A percentile compares a stretch with the other conserved stretches of the same genome.
Conservation (phyloP, 2,329 filamentous ascomycete genomes). For the Xylariaceae sp. region DNA sequence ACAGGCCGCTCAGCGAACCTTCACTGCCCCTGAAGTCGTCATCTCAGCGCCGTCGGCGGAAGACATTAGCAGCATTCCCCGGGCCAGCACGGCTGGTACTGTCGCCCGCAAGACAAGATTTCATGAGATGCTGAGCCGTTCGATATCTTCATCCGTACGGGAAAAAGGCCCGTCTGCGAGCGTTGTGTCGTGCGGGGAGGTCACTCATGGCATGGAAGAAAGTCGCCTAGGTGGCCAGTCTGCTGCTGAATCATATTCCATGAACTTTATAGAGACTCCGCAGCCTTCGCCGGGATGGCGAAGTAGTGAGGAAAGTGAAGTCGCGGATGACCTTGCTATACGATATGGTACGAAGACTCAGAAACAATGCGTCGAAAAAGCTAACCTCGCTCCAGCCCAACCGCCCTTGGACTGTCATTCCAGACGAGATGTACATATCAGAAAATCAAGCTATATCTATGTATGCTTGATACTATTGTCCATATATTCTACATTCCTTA, state of each 20-base stretch:
- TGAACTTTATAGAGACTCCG: slow-evolving; percentile 12
- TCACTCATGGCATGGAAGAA: not conserved
- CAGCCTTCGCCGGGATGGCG: slow-evolving; percentile 5
- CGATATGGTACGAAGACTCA: slow-evolving; percentile 15
- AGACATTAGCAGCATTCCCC: not conserved
- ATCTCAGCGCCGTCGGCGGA: not conserved
- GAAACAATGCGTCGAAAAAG: not conserved
- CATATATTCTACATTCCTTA: slow-evolving; percentile 60
- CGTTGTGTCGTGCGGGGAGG: too few relatives aligned
- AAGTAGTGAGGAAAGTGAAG: slow-evolving; percentile 12
- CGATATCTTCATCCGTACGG: slow-evolving; percentile 9
- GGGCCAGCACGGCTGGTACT: not conserved
- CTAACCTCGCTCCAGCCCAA: slow-evolving; percentile 12
- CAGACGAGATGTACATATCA: slow-evolving; percentile 24
- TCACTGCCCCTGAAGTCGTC: slow-evolving; percentile 4
- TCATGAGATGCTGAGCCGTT: slow-evolving; percentile 17
- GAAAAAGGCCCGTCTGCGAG: not conserved
- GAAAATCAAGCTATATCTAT: slow-evolving; percentile 43
- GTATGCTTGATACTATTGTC: slow-evolving; percentile 44
- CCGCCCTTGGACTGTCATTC: slow-evolving; percentile 25
- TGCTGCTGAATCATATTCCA: slow-evolving; percentile 10
- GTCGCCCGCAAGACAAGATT: slow-evolving; percentile 14
- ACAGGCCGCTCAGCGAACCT: not conserved
- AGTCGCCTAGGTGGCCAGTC: slow-evolving; percentile 7
- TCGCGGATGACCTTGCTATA: slow-evolving; percentile 14